phyloP scores from a whole-genome alignment of 768 basidiomycete genomes.

The Artomyces pyxidatus region DNA sequence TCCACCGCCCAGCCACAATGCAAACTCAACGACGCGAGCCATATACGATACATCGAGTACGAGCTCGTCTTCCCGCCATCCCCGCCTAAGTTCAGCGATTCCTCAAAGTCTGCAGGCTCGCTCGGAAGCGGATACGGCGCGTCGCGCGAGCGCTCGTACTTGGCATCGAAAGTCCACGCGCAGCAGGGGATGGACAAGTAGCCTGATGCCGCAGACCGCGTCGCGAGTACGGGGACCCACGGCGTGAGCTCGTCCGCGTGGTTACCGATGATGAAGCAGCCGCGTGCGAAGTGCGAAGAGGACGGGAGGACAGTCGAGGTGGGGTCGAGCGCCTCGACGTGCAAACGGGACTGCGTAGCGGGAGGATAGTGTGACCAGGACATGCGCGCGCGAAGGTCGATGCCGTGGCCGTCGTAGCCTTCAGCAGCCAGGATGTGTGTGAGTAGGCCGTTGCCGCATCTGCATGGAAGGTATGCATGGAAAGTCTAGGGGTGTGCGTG shows the following conservation, averaged over 20 bases:
- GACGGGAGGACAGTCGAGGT: constrained; percentile 13
- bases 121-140: constrained; percentile 16
- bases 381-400: constrained; percentile 77
- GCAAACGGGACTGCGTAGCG: constrained; percentile 49
- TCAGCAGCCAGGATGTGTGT: constrained; percentile 80
- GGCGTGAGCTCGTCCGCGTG: constrained; percentile 96
- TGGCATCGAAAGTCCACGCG: constrained; percentile 69
- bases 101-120: constrained; percentile 23
- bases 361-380: constrained; percentile 80
- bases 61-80: constrained; percentile 53
- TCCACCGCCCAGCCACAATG: constrained; percentile 84
- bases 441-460: constrained; percentile 89
- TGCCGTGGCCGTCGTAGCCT: constrained; percentile 77
- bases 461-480: constrained; percentile 21
- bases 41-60: constrained; percentile 81
- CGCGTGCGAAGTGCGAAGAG: constrained; percentile 13
- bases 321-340: constrained; percentile 69
- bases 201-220: constrained; percentile 49
- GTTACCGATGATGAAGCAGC: constrained; percentile 82
- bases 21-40: constrained; percentile 66
- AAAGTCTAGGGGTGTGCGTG: background rate
- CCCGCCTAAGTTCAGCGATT: constrained; percentile 51
- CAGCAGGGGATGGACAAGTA: constrained; percentile 89
- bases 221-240: constrained; percentile 82
- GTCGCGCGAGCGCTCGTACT: constrained; percentile 45